Evolutionary conservation across 1,284 basidiomycete species (phyloP).

Genomic region (Heimioporus retisporus): DNA sequence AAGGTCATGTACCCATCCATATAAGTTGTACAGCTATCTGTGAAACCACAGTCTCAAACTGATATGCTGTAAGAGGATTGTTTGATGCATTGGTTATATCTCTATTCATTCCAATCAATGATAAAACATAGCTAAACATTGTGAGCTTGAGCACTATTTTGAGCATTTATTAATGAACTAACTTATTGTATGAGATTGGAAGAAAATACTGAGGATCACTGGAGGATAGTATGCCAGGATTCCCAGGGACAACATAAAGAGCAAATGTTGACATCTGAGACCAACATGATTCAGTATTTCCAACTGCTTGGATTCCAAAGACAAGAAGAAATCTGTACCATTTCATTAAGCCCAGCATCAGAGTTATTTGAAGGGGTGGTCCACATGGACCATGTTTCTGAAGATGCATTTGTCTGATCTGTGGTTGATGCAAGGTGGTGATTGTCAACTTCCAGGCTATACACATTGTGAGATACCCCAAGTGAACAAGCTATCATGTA

Average conservation of each 20-base stretch:
- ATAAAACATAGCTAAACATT: not conserved
- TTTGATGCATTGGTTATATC: not conserved
- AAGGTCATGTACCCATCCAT: too few species aligned
- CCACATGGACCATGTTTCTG: constrained; percentile 2
- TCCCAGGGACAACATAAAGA: too few species aligned
- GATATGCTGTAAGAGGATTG: not conserved
- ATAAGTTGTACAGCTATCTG: not conserved
- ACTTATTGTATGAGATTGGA: too few species aligned
- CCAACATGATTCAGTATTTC: too few species aligned
- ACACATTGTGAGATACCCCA: not conserved
- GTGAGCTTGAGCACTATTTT: too few species aligned
- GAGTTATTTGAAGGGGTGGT: not conserved
- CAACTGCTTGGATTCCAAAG: not conserved
- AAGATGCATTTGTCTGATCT: not conserved
- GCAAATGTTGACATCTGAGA: too few species aligned
- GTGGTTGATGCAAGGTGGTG: not conserved
- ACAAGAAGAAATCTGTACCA: not conserved
- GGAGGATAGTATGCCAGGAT: too few species aligned
- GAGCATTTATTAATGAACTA: too few species aligned
- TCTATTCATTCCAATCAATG: not conserved
- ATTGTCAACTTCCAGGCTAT: not conserved
- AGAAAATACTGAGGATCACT: too few species aligned
- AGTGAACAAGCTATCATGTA: constrained; percentile 1
- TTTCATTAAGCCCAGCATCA: not conserved
- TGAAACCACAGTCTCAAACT: not conserved